Base-by-base conservation (phyloP, 2,329 filamentous ascomycete genomes). In the Apiospora rasikravindrae region DNA sequence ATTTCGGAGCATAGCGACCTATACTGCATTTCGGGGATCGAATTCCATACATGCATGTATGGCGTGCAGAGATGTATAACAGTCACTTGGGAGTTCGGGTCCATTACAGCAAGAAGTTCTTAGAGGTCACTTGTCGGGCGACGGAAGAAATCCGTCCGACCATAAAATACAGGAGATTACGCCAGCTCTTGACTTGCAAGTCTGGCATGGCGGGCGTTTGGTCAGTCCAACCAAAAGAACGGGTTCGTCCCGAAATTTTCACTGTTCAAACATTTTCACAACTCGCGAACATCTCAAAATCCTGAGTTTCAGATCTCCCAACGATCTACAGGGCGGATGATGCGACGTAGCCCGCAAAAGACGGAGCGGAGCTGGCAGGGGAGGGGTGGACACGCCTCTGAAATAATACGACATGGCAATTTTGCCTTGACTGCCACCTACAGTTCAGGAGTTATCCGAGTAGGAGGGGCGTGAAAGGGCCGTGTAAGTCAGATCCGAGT, bases 1-100 rank as follows among this genome's bases (percentile, higher is more conserved):
- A 33, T 22, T 40, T 40, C 33, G 57, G 57, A 64, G 57, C 57
- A 64, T 64, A 64, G 57, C 57, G 57, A 40, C 57, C 57, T 64
- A 40, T 24, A 64, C 33, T 64, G 57, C 57, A 40, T 64, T 64
- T 64, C 37, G 22, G 33, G 19, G 33, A n/a, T 37, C 33, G 22
- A 64, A 22, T 24, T 64, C 57, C 57, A 64, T n/a, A 64, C 57
- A 40, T 24, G 19, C 57, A 40, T 24, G 19, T n/a, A 64, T 24
- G 33, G 57, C 19, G 22, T 10, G 57, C 57, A 37, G 33, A n/a
- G 57, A 11, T 64, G 57, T 64, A 64, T 40, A 61, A 37, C 53
- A 61, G 22, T 64, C 33, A 64, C 57, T 40, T 64, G 57, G 57
- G 57, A 33, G 57, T 64, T 64, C 8, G 57, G 57, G 29, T n/a